Evolutionary conservation across 2,329 filamentous ascomycete species (phyloP), one percentile per base, ranked within the genome.

Genomic region (Zasmidium citrigriseum): DNA sequence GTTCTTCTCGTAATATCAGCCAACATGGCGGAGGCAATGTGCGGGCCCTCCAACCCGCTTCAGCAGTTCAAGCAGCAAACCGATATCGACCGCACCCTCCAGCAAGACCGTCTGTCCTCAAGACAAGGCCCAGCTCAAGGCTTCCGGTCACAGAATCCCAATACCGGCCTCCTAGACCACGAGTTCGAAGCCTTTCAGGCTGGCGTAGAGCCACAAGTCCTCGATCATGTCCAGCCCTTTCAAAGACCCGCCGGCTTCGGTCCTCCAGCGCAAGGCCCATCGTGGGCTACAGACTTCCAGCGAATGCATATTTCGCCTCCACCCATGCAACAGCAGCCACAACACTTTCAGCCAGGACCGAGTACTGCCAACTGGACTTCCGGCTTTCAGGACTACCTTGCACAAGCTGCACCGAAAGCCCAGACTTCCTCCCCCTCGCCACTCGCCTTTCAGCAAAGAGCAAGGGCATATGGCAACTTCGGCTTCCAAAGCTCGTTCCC

Each of bases 1-100:
- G 4, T 22, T 34, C n/a, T 38, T 50, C 21, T 57, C 12, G 20
- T 47, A 16, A 54, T 18, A n/a, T 24, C 25, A 29, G 9, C 41
- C 69, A 77, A 64, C 67, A 89, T 89, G 87, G 80, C 84, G 53
- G 86, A 89, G 68, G 81, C 83, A 66, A 78, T 90, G 56, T 93
- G 89, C 72, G 89, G 89, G 59, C 88, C 89, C 18, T 89, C 89
- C 12, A 91, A 89, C 74, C 83, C 88, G 62, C 83, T 90, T 53
- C 89, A 91, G 74, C 87, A 83, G 69, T 85, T 92, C 71, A 83
- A 88, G 68, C 86, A 88, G 67, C 89, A 91, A 73, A 78, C 84
- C 11, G 81, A 87, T 50, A 81, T 84, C 62, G 88, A 92, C 71
- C 81, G 87, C 55, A 86, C 86, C 10, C 78, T 89, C 50, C 89